Base-by-base conservation (phyloP, 805 yeast species). In the Starmerella lactis-condensi region DNA sequence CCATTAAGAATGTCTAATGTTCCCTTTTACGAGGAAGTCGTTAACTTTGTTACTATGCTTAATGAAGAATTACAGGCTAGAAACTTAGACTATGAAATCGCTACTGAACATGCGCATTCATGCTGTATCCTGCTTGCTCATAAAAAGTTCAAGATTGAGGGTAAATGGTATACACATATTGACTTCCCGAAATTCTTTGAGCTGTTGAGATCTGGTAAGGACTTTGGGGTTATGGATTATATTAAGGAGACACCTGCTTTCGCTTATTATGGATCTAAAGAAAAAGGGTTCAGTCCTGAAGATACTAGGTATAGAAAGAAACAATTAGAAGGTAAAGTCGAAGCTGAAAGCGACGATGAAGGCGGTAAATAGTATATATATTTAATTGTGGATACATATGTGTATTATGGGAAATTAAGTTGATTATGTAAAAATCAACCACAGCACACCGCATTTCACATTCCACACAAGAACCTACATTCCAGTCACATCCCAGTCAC, bases 71-170 rank as follows among this genome's bases (percentile, higher is more conserved):
- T 82, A 35, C 60, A 67, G 32, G 52, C 60, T 9, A 65, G 91
- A 43, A 82, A 82, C 1, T 59, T 75, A 19, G 63, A 62, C 17
- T 82, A 83, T 47, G 92, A 71, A 28, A 60, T 82, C 36, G 93
- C 94, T 8, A 92, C 94, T 0, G 94, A 83, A 52, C 95, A 82
- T 52, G 92, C 93, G 0, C 95, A 82, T 51, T 75, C 92, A 2
- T 83, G 93, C 56, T 83, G 94, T 58, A 75, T 83, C 13, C 60
- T 82, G 41, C 68, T 83, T 44, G 94, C 92, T 0, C 75, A 74
- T 41, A 61, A 60, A 24, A 69, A 71, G 45, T 82, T 81, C 61
- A 61, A 67, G 39, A 70, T 72, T 35, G 54, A 75, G 47, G 73
- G 65, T 21, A 67, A 64, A 41, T 82, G 95, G 95, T 65, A 69